Evolutionary conservation across 352 stramenopile species (phyloP).

Genomic region (Pythium aquatile): DNA sequence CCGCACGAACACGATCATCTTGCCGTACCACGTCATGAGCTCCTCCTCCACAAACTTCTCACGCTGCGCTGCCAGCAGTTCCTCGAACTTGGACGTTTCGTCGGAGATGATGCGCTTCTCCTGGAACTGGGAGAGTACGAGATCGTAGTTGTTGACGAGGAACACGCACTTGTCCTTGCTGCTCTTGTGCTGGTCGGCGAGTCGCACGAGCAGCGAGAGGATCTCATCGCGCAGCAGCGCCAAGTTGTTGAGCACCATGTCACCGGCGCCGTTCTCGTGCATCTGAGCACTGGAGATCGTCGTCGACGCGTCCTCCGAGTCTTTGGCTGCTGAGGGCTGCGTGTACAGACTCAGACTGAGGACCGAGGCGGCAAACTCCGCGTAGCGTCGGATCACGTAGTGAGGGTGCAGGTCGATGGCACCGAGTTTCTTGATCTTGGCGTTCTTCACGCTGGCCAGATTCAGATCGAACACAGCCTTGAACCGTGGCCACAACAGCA

Average conservation of each 20-base stretch:
- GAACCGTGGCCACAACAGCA: constrained; percentile 97
- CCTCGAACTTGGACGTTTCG: constrained; percentile 94
- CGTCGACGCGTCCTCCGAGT: constrained; percentile 29
- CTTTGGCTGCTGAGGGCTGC: constrained; percentile 27
- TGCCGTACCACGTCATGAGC: constrained; percentile 90
- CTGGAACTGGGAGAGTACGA: constrained; percentile 94
- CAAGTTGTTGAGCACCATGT: constrained; percentile 96
- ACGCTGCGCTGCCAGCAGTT: constrained; percentile 90
- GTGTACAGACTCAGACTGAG: constrained; percentile 89
- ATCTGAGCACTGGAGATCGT: constrained; percentile 66
- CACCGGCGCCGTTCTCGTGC: constrained; percentile 79
- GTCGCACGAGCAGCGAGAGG: constrained; percentile 66
- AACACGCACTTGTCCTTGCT: constrained; percentile 97
- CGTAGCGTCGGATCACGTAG: constrained; percentile 96
- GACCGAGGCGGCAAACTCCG: constrained; percentile 96
- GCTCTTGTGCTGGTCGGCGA: constrained; percentile 90
- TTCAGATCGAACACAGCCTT: constrained; percentile 97
- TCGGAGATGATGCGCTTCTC: constrained; percentile 93
- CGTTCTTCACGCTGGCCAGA: constrained; percentile 88
- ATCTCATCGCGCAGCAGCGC: constrained; percentile 80
- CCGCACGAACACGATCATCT: constrained; percentile 98
- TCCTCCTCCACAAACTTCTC: constrained; percentile 98
- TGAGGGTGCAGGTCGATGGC: constrained; percentile 95
- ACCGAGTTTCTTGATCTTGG: constrained; percentile 89
- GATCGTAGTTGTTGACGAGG: constrained; percentile 98